phyloP scores from a whole-genome alignment of 2,329 filamentous ascomycete species.

The Paradendryphiella salina region DNA sequence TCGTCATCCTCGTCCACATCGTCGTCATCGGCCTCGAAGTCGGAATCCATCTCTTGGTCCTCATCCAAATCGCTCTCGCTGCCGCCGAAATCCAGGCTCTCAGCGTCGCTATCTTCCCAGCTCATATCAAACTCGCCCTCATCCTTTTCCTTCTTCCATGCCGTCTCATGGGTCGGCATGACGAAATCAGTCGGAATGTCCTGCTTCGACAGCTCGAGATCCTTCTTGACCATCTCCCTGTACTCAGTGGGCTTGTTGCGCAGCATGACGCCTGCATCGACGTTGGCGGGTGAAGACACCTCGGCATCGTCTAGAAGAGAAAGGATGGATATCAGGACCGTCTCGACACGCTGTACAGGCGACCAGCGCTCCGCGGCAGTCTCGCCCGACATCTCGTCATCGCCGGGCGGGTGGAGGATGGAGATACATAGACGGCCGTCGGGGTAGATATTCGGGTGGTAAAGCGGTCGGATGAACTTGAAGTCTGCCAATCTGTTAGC shows the following conservation, averaged over 20 bases:
- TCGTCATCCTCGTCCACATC: constrained; percentile 38
- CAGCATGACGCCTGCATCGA: constrained; percentile 86
- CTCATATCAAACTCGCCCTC: constrained; percentile 63
- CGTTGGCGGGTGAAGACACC: constrained; percentile 90
- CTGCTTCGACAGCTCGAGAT: constrained; percentile 72
- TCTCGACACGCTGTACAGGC: constrained; percentile 90
- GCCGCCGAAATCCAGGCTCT: constrained; percentile 68
- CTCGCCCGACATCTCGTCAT: constrained; percentile 91
- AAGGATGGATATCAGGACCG: constrained; percentile 88
- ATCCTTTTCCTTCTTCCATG: constrained; percentile 63
- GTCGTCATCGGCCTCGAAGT: constrained; percentile 59
- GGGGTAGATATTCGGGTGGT: constrained; percentile 90
- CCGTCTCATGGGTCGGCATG: constrained; percentile 75
- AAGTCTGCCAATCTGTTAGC: constrained; percentile 61
- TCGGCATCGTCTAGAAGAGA: constrained; percentile 93
- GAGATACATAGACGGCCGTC: constrained; percentile 94
- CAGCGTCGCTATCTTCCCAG: constrained; percentile 54
- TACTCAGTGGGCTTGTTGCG: constrained; percentile 73
- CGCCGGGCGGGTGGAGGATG: constrained; percentile 88
- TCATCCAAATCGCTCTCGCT: constrained; percentile 61
- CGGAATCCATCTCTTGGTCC: constrained; percentile 61
- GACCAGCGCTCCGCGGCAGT: constrained; percentile 90
- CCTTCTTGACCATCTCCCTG: constrained; percentile 67
- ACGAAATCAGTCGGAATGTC: constrained; percentile 79
- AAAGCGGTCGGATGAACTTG: constrained; percentile 77